These are phyloP conservation scores for Hippophae gyantsensis DNA, from an alignment of 306 rosid species.

Conservation along the genomic window DNA sequence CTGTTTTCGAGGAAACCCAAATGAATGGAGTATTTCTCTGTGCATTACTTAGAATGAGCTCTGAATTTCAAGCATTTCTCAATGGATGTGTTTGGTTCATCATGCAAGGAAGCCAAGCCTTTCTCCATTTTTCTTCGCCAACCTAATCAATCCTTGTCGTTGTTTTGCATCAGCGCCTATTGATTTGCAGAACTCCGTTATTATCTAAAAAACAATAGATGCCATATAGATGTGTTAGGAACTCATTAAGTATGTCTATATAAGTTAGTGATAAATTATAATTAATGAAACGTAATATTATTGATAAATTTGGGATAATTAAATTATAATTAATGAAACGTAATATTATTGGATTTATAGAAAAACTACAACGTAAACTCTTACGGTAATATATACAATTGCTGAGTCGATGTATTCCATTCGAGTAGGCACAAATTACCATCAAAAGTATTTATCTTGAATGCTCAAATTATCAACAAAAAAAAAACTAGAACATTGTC, in stretches of 20 bases:
- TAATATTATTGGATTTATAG: too few relatives aligned
- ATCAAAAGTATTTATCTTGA: too few relatives aligned
- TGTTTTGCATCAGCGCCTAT: conserved; percentile 97
- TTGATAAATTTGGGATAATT: too few relatives aligned
- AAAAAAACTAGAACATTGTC: too few relatives aligned
- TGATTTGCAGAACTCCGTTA: conserved; percentile 95
- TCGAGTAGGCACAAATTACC: too few relatives aligned
- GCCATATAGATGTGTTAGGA: not conserved
- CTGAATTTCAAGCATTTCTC: conserved; percentile 27
- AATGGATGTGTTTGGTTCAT: conserved; percentile 23
- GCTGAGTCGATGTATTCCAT: too few relatives aligned
- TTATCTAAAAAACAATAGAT: conserved; percentile 40
- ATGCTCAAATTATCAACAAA: too few relatives aligned
- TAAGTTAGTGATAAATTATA: too few relatives aligned
- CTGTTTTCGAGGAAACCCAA: conserved; percentile 21
- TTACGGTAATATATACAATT: too few relatives aligned
- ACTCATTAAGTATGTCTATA: not conserved
- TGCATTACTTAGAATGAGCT: conserved; percentile 8
- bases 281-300: too few relatives aligned
- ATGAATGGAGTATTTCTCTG: conserved; percentile 14
- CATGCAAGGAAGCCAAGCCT: conserved; percentile 93
- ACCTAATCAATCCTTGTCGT: conserved; percentile 90
- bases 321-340: too few relatives aligned
- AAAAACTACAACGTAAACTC: too few relatives aligned
- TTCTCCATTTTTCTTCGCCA: conserved; percentile 99